phyloP scores from a whole-genome alignment of 345 rosid species.

The Viola odorata region DNA sequence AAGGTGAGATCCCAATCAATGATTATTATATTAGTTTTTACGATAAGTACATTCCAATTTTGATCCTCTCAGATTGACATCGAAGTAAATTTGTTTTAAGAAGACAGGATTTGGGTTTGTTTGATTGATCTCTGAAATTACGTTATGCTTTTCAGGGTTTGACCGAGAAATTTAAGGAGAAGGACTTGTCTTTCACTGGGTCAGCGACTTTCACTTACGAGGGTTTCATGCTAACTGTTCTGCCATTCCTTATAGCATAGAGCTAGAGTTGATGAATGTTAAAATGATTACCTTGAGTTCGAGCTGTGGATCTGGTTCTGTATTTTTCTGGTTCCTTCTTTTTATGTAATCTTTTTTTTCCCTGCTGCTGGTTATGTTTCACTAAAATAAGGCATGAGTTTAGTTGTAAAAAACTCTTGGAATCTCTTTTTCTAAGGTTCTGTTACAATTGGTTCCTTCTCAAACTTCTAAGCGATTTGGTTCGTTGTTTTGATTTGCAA shows the following conservation, averaged over 20 bases:
- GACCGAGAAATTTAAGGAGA: slow-evolving; percentile 89
- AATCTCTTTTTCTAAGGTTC: background rate
- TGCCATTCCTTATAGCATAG: slow-evolving; percentile 83
- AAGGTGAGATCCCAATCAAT: slow-evolving; percentile 42
- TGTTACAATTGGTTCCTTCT: too few species aligned
- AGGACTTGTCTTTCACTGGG: slow-evolving; percentile 59
- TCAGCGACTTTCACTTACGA: slow-evolving; percentile 77
- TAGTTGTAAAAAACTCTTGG: background rate
- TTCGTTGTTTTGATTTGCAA: background rate
- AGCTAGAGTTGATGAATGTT: background rate
- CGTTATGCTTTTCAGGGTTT: slow-evolving; percentile 50
- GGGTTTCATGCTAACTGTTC: slow-evolving; percentile 74
- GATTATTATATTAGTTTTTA: background rate
- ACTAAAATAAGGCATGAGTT: background rate
- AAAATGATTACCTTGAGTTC: background rate
- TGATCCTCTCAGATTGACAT: too few species aligned
- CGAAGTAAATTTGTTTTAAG: too few species aligned
- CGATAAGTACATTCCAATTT: too few species aligned
- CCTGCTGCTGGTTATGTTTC: background rate
- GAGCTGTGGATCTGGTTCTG: slow-evolving; percentile 2
- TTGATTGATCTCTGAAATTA: too few species aligned
- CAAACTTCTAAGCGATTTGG: background rate
- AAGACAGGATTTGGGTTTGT: too few species aligned
- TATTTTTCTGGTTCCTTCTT: background rate
- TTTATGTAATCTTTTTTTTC: too few species aligned